These are phyloP conservation scores for Neopestalotiopsis sp. DNA, from an alignment of 2,329 filamentous ascomycete species.

Conservation along the genomic window DNA sequence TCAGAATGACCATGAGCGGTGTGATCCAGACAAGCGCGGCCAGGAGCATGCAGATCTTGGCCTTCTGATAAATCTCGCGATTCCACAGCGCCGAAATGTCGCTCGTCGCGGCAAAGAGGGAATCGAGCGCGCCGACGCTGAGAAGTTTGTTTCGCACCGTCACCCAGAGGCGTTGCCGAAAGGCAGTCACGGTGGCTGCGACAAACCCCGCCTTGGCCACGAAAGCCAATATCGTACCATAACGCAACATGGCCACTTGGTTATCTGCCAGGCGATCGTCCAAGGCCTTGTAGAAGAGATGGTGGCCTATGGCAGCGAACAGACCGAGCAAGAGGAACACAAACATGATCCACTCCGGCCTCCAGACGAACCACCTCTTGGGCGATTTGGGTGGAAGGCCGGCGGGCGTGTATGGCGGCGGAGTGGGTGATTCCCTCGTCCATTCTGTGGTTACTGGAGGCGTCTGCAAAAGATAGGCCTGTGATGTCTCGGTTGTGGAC, in stretches of 20 bases:
- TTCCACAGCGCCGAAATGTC: slow-evolving; percentile 37
- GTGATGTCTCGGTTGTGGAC: slow-evolving; percentile 21
- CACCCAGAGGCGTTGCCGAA: slow-evolving; percentile 38
- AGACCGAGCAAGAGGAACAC: slow-evolving; percentile 43
- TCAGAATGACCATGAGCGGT: slow-evolving; percentile 44
- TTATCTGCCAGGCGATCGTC: slow-evolving; percentile 38
- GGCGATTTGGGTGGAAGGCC: slow-evolving; percentile 2
- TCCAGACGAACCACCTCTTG: slow-evolving; percentile 41
- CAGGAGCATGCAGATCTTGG: slow-evolving; percentile 40
- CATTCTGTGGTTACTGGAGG: slow-evolving; percentile 24
- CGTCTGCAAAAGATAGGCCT: slow-evolving; percentile 23
- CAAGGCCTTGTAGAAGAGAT: slow-evolving; percentile 42
- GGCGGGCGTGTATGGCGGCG: slow-evolving; percentile 25
- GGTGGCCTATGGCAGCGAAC: slow-evolving; percentile 42
- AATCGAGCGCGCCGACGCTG: slow-evolving; percentile 37
- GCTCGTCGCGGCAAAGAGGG: slow-evolving; percentile 39
- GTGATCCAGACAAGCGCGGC: slow-evolving; percentile 44
- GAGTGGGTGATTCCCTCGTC: slow-evolving; percentile 26
- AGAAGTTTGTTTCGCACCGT: slow-evolving; percentile 37
- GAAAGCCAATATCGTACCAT: slow-evolving; percentile 45
- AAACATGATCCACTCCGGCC: slow-evolving; percentile 42
- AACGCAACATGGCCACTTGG: slow-evolving; percentile 44
- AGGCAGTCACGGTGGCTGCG: slow-evolving; percentile 40
- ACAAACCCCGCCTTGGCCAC: slow-evolving; percentile 44
- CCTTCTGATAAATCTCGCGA: slow-evolving; percentile 36